Evolutionary conservation across 2,329 filamentous ascomycete genomes (phyloP).

Genomic region (Coniochaeta pulveracea): DNA sequence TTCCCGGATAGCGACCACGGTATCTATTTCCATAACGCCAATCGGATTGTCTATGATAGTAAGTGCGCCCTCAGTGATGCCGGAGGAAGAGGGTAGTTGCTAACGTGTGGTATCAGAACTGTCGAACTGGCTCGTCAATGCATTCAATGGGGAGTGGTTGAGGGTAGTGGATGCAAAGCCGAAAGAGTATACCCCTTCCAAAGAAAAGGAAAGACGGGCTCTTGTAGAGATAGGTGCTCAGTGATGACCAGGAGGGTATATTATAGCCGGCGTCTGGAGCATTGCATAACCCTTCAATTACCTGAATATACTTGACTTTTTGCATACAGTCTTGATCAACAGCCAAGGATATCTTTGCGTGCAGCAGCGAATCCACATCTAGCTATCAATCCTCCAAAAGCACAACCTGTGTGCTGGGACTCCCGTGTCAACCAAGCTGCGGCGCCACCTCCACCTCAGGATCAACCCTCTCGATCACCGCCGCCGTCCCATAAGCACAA

Average conservation of each 20-base stretch:
- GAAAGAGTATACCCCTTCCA: conserved; percentile 10
- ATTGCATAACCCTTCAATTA: too few species aligned
- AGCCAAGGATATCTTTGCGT: too few species aligned
- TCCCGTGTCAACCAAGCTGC: too few species aligned
- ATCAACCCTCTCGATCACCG: conserved; percentile 43
- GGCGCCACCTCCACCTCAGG: conserved; percentile 12
- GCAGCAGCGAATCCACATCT: too few species aligned
- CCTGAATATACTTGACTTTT: too few species aligned
- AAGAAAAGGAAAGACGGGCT: background rate
- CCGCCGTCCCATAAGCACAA: conserved; percentile 49
- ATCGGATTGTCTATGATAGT: conserved; percentile 88
- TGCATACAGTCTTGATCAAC: too few species aligned
- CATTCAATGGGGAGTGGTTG: conserved; percentile 94
- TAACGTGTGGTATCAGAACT: conserved; percentile 46
- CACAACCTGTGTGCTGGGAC: too few species aligned
- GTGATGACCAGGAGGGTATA: too few species aligned
- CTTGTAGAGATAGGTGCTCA: too few species aligned
- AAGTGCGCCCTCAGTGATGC: conserved; percentile 28
- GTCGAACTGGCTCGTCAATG: conserved; percentile 86
- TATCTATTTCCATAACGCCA: conserved; percentile 91
- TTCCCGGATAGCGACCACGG: conserved; percentile 94
- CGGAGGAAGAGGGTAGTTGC: conserved; percentile 11
- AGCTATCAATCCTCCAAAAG: too few species aligned
- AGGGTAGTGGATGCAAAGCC: conserved; percentile 41
- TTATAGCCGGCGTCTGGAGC: too few species aligned